These are phyloP conservation scores for Ustilago bromivora DNA, from an alignment of 1,284 basidiomycete genomes.

Conservation along the genomic window DNA sequence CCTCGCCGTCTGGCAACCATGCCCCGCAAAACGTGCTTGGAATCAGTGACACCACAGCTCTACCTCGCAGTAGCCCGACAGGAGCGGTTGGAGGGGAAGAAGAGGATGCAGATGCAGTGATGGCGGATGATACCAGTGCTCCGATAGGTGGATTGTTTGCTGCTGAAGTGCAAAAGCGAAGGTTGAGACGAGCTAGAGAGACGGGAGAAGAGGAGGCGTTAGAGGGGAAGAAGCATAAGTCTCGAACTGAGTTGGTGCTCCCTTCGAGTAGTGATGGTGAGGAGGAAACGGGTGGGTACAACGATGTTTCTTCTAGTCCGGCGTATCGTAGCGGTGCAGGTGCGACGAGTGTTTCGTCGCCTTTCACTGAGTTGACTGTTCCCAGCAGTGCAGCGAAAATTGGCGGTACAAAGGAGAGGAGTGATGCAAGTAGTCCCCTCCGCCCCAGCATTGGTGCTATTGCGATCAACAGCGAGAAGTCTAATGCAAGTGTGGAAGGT, in stretches of 20 bases:
- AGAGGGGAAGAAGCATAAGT: conserved; percentile 25
- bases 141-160: conserved; percentile 40
- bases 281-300: conserved; percentile 7
- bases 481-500: background rate
- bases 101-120: conserved; percentile 20
- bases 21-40: conserved; percentile 15
- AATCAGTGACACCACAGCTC: background rate
- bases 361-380: conserved; percentile 28
- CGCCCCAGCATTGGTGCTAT: background rate
- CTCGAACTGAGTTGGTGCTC: background rate
- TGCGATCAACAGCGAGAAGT: background rate
- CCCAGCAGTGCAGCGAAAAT: conserved; percentile 21
- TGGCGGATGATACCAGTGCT: conserved; percentile 8
- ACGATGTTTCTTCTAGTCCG: conserved; percentile 13
- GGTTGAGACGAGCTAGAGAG: conserved; percentile 23
- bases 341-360: conserved; percentile 18
- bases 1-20: conserved; percentile 28
- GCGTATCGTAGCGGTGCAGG: conserved; percentile 7
- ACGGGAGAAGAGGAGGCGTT: background rate
- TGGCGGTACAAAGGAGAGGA: background rate
- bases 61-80: background rate
- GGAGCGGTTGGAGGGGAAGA: background rate
- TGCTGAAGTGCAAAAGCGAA: conserved; percentile 28
- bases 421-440: conserved; percentile 7
- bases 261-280: conserved; percentile 13